Evolutionary conservation across 148 eudicot species (phyloP), one percentile per base, ranked within the genome.

Genomic region (Fagopyrum tataricum): DNA sequence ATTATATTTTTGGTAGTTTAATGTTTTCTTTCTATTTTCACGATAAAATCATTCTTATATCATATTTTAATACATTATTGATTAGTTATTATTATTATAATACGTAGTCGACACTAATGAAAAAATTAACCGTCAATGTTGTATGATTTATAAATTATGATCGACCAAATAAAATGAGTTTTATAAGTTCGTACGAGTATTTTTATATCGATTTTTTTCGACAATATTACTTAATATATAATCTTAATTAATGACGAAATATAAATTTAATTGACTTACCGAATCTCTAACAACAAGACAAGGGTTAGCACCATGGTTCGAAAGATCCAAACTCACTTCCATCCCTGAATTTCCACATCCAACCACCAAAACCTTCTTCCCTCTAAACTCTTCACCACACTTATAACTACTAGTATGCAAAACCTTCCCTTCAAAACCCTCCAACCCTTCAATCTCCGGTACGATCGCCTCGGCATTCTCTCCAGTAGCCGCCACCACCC

Each of bases 331-430:
- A 61, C 91, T 84, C 23, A 89, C 83, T 44, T 89, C 94, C 94
- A 89, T 89, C 51, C 94, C 94, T 0, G 94, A 89, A 79, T 89
- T 89, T 2, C 94, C 94, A 89, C 94, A 87, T 1, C 94, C 94
- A 48, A 89, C 89, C 20, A 87, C 91, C 82, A 89, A 81, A 58
- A 89, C 91, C 42, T 41, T 84, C 78, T 82, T 79, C 4, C 79
- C 78, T 7, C 26, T 8, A 75, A 78, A 85, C 13, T 43, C 78
- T 9, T 79, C 69, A 4, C 94, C 94, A 58, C 84, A 85, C 44
- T 79, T 87, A 43, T 87, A 89, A 23, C 73, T 79, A 75, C 91
- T 87, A 0, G 91, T 85, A 15, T 89, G 94, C 13, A 84, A 3
- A 3, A 87, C 68, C 1, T 40, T 43, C 24, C 91, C 91, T 6